Conservation (phyloP, 108 stramenopile genomes). For the Discostella stelligeroides region DNA sequence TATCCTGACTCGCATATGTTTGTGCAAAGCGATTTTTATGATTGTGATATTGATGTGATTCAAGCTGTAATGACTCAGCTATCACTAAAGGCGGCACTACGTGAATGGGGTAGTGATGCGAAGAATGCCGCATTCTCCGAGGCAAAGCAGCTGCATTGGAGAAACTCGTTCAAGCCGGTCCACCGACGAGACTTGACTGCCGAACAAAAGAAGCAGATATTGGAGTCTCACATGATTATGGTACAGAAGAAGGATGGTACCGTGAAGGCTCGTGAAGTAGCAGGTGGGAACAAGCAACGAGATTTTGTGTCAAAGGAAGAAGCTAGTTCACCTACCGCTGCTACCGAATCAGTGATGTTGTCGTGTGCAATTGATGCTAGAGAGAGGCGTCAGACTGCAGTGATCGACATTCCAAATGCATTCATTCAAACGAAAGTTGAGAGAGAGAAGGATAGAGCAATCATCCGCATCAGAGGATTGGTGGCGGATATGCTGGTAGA, state of each 20-base stretch:
- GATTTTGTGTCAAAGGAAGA: too few relatives aligned
- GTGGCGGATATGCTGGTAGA: not conserved
- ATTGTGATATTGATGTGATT: not conserved
- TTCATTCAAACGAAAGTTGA: not conserved
- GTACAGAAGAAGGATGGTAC: not conserved
- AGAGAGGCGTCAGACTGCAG: not conserved
- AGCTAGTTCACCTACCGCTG: too few relatives aligned
- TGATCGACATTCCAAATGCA: conserved; percentile 2
- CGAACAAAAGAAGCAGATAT: too few relatives aligned
- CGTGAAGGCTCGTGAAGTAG: not conserved
- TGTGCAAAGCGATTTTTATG: not conserved
- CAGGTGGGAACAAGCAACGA: too few relatives aligned
- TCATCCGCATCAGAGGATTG: not conserved
- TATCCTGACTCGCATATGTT: not conserved
- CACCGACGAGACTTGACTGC: too few relatives aligned
- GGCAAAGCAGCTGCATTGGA: too few relatives aligned
- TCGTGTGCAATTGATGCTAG: conserved; percentile 7
- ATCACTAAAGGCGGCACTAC: not conserved
- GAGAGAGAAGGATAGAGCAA: not conserved
- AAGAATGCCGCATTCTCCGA: not conserved
- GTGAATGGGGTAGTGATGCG: not conserved
- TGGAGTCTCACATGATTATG: too few relatives aligned
- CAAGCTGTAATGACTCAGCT: not conserved
- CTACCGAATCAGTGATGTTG: not conserved
- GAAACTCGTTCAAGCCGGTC: too few relatives aligned